Evolutionary conservation across 805 yeast genomes (phyloP).

Genomic region (Lachancea kluyveri): DNA sequence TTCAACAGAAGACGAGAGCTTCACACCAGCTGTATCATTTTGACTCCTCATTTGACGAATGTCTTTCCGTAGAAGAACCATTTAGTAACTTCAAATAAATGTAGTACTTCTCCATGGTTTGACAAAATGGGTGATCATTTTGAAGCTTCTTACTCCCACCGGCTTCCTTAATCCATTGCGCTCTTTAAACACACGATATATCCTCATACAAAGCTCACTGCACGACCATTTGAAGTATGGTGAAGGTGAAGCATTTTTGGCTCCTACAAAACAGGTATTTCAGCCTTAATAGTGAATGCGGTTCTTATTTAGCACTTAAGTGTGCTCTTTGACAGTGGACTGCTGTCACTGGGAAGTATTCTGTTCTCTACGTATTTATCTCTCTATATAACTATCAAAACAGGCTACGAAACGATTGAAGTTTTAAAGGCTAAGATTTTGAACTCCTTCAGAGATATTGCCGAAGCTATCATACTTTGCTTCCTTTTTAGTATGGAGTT

Average conservation of each 20-base stretch:
- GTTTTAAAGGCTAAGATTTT: no score
- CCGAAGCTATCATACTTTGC: slow-evolving; percentile 25
- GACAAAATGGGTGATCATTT: slow-evolving; percentile 37
- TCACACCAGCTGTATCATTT: slow-evolving; percentile 37
- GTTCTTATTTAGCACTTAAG: no score
- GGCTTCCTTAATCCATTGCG: slow-evolving; percentile 14
- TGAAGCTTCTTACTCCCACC: slow-evolving; percentile 16
- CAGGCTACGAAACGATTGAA: no score
- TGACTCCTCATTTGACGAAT: slow-evolving; percentile 44
- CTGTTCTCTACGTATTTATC: no score
- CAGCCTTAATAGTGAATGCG: slow-evolving; percentile 8
- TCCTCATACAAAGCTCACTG: slow-evolving; percentile 25
- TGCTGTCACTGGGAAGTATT: no score
- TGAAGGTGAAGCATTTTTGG: slow-evolving; percentile 29
- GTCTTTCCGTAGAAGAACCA: slow-evolving; percentile 53
- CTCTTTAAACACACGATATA: slow-evolving; percentile 20
- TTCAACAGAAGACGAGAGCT: slow-evolving; percentile 45
- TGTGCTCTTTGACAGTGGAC: no score
- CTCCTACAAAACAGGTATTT: slow-evolving; percentile 7
- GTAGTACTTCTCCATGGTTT: slow-evolving; percentile 43
- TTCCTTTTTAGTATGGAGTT: slow-evolving; percentile 9
- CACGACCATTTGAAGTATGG: slow-evolving; percentile 36
- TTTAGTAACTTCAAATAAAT: slow-evolving; percentile 53
- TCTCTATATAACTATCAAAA: no score
- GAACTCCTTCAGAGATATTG: no score